Conservation (phyloP, 2,329 filamentous ascomycete species). For the Clonostachys sp. region DNA sequence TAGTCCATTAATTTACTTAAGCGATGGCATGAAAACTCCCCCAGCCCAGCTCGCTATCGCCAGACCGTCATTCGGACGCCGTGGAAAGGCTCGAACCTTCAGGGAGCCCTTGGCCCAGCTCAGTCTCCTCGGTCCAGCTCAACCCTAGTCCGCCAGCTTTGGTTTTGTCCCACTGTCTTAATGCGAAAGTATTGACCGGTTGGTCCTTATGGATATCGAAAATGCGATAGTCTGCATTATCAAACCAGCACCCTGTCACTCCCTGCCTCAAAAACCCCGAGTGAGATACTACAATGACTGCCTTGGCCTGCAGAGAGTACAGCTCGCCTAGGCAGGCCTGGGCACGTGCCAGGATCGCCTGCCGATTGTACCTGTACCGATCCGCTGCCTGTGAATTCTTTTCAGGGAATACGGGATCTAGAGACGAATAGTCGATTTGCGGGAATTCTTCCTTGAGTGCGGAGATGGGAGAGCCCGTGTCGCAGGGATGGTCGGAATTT, state of each 20-base stretch:
- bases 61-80: too few species aligned
- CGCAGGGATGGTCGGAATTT: constrained; percentile 53
- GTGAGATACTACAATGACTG: constrained; percentile 62
- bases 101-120: constrained; percentile 32
- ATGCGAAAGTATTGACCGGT: background rate
- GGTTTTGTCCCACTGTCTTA: constrained; percentile 36
- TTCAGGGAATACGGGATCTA: constrained; percentile 60
- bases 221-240: constrained; percentile 61
- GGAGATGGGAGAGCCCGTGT: constrained; percentile 48
- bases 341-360: constrained; percentile 50
- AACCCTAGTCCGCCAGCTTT: constrained; percentile 25
- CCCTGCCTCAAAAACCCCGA: constrained; percentile 56
- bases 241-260: constrained; percentile 49
- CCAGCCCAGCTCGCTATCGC: too few species aligned
- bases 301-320: constrained; percentile 49
- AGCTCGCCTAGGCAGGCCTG: constrained; percentile 44
- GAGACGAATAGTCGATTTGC: constrained; percentile 45
- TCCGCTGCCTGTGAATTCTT: constrained; percentile 44
- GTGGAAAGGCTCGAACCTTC: constrained; percentile 10
- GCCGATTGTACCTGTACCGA: constrained; percentile 48
- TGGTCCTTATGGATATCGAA: constrained; percentile 45
- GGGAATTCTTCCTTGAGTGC: constrained; percentile 45
- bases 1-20: too few species aligned
- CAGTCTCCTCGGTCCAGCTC: constrained; percentile 25
- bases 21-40: too few species aligned